Conservation (phyloP, 169 alveolate genomes). For the Cryptosporidium xiaoi region DNA sequence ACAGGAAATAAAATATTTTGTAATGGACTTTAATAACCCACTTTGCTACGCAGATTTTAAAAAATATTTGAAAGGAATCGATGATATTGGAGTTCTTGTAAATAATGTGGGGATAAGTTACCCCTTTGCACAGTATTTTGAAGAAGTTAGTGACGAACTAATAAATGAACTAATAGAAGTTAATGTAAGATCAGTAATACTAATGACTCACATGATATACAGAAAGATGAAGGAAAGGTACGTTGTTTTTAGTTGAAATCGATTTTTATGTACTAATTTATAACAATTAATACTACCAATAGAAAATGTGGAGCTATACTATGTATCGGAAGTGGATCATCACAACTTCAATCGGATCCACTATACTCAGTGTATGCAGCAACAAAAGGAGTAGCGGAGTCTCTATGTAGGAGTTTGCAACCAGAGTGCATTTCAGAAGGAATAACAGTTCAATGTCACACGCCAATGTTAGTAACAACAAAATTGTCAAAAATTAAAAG, state of each 20-base stretch:
- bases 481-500: slow-evolving; percentile 76
- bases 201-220: slow-evolving; percentile 77
- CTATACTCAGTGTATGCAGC: slow-evolving; percentile 78
- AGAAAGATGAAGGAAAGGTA: slow-evolving; percentile 66
- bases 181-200: slow-evolving; percentile 75
- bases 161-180: slow-evolving; percentile 78
- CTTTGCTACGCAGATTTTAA: slow-evolving; percentile 4
- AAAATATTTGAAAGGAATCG: not conserved
- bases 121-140: slow-evolving; percentile 79
- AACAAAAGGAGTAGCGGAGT: slow-evolving; percentile 75
- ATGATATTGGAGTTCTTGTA: slow-evolving; percentile 78
- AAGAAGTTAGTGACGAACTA: slow-evolving; percentile 76
- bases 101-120: slow-evolving; percentile 83
- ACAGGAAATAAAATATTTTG: slow-evolving; percentile 36
- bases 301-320: slow-evolving; percentile 76
- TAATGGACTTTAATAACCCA: slow-evolving; percentile 50
- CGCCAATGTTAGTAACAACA: slow-evolving; percentile 78
- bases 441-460: slow-evolving; percentile 79
- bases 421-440: slow-evolving; percentile 75
- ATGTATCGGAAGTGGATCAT: slow-evolving; percentile 78
- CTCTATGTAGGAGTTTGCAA: slow-evolving; percentile 75
- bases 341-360: slow-evolving; percentile 76
- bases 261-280: not conserved
- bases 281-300: not conserved
- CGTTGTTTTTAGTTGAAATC: not conserved